Base-by-base conservation (phyloP, 2,329 filamentous ascomycete species). In the Cercospora canescens region DNA sequence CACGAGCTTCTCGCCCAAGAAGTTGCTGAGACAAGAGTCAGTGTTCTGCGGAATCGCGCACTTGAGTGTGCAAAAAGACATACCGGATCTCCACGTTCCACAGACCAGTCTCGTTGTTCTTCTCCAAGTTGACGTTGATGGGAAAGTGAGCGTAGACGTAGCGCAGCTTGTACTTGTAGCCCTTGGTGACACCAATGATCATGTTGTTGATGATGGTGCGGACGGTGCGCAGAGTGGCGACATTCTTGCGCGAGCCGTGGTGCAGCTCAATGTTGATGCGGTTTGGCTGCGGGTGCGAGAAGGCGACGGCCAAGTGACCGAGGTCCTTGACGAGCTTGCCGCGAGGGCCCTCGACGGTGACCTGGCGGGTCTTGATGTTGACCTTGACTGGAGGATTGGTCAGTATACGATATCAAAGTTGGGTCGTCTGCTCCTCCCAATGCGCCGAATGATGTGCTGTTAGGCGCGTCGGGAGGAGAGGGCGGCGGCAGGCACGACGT, bases 131-230 rank as follows among this genome's bases (percentile, higher is more conserved):
- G 87, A 99, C 94, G 89, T 99, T 99, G 93, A 99, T 99, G 85
- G 95, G 95, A 82, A 99, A 99, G 91, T 99, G 95, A 82, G 95
- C 95, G 84, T 99, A 99, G 85, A 99, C 95, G 87, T 99, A 99
- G 80, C 96, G 93, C 94, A 99, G 98, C 92, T 99, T 99, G 91
- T 99, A 99, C 88, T 96, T 96, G 92, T 91, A 99, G 77, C 95
- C 95, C 88, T 94, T 96, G 83, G 95, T 99, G 76, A 99, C 95
- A 84, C 95, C 95, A 79, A 94, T 90, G 84, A 99, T 92, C 86
- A 99, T 83, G 91, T 99, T 99, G 89, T 96, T 92, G 88, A 99
- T 96, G 85, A 98, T 84, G 74, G 94, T 94, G 81, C 93, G 93
- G 86, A 99, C 95, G 79, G 95, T 99, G 79, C 95, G 93, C 84